Percentiles rank a stretch among this genome's conserved stretches.
Evolutionary conservation across 2,329 filamentous ascomycete genomes (phyloP).

Genomic region (Periconia sp.): DNA sequence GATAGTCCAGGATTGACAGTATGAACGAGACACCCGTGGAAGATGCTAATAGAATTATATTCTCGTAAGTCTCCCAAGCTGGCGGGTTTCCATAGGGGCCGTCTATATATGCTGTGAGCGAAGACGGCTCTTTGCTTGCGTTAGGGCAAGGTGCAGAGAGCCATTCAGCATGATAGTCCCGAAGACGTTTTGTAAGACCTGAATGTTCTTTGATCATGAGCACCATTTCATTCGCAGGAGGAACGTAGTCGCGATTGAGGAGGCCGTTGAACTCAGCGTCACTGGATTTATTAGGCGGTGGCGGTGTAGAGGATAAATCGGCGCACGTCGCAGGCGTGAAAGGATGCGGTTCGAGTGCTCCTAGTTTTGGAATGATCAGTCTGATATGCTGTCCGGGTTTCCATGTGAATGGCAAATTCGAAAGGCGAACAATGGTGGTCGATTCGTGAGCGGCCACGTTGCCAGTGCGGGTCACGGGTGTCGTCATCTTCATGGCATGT

Average conservation of each 20-base stretch:
- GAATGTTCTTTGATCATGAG: slow-evolving; percentile 24
- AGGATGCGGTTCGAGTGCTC: slow-evolving; percentile 26
- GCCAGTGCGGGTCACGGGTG: slow-evolving; percentile 10
- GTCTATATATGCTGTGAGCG: slow-evolving; percentile 27
- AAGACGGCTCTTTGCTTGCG: slow-evolving; percentile 14
- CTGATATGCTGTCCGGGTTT: slow-evolving; percentile 34
- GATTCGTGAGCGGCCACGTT: slow-evolving; percentile 7
- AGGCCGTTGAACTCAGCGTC: slow-evolving; percentile 17
- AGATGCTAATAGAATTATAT: slow-evolving; percentile 22
- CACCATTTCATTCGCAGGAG: slow-evolving; percentile 21
- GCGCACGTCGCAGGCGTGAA: slow-evolving; percentile 35
- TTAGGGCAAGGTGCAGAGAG: slow-evolving; percentile 31
- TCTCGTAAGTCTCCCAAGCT: slow-evolving; percentile 26
- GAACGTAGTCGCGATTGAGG: background rate
- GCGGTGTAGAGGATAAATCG: slow-evolving; percentile 6
- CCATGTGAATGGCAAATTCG: slow-evolving; percentile 26
- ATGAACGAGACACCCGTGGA: slow-evolving; percentile 31
- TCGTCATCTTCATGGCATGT: slow-evolving; percentile 25
- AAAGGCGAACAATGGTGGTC: slow-evolving; percentile 23
- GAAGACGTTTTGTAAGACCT: slow-evolving; percentile 24
- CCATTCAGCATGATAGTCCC: slow-evolving; percentile 25
- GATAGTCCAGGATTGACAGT: slow-evolving; percentile 26
- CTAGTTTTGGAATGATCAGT: slow-evolving; percentile 27
- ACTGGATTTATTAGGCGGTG: background rate
- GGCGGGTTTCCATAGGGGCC: slow-evolving; percentile 28